A percentile compares a stretch with the other conserved stretches of the same genome.
Conservation (phyloP, 352 stramenopile species). For the Pythium aristosporum region DNA sequence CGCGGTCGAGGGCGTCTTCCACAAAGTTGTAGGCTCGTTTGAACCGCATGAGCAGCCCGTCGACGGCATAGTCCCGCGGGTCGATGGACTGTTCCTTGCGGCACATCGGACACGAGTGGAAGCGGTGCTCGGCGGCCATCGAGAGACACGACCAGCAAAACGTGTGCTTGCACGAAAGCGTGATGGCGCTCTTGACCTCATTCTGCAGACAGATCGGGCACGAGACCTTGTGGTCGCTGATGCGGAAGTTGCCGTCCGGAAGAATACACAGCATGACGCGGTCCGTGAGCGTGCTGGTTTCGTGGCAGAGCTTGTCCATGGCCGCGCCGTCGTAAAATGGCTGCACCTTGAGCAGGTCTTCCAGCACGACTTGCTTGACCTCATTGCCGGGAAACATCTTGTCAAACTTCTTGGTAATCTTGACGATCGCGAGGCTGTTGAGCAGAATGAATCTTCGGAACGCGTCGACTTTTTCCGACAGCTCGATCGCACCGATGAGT, state of each 20-base stretch:
- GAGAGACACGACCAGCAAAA: constrained; percentile 85
- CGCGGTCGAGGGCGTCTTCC: constrained; percentile 43
- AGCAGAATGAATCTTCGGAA: constrained; percentile 79
- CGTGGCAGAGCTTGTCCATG: constrained; percentile 55
- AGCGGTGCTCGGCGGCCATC: constrained; percentile 66
- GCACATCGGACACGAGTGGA: constrained; percentile 72
- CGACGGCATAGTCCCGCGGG: constrained; percentile 78
- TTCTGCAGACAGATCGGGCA: constrained; percentile 70
- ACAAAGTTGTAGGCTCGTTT: constrained; percentile 68
- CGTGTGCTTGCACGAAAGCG: constrained; percentile 66
- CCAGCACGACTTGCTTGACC: constrained; percentile 40
- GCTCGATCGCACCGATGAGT: constrained; percentile 55
- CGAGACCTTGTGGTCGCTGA: constrained; percentile 40
- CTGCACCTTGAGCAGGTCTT: constrained; percentile 55
- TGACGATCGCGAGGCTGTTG: constrained; percentile 77
- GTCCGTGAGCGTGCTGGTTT: constrained; percentile 50
- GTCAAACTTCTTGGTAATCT: constrained; percentile 85
- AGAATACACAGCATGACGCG: constrained; percentile 71
- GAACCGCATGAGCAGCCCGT: constrained; percentile 76
- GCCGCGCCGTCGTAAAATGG: constrained; percentile 62
- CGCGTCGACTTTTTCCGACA: constrained; percentile 63
- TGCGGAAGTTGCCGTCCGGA: constrained; percentile 63
- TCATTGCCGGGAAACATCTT: constrained; percentile 37
- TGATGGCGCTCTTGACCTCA: constrained; percentile 70
- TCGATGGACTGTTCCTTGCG: constrained; percentile 73